Percentiles rank a stretch among this genome's conserved stretches.
Evolutionary conservation across 1,139 yeast species (phyloP).

Genomic region (Yamadazyma songkhlaensis): DNA sequence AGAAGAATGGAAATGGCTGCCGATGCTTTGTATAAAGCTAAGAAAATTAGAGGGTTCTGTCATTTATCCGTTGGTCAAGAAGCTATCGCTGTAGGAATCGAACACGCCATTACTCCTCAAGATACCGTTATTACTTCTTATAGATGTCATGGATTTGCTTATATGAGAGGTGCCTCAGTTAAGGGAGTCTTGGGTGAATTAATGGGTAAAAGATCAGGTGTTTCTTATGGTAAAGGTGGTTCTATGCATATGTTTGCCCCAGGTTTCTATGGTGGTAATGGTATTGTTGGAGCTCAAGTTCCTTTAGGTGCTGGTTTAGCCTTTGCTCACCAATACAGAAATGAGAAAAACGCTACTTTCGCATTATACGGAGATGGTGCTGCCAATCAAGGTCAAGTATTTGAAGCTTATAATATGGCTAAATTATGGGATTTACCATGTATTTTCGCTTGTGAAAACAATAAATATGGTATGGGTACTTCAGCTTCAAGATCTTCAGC

Average conservation of each 20-base stretch:
- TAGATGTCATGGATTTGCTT: constrained; percentile 98
- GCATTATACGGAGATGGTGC: constrained; percentile 98
- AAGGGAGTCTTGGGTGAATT: constrained; percentile 90
- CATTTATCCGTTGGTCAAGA: constrained; percentile 99
- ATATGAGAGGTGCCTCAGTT: constrained; percentile 92
- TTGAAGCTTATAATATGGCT: constrained; percentile 98
- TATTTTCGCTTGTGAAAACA: constrained; percentile 94
- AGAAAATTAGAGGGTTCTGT: constrained; percentile 98
- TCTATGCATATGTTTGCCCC: constrained; percentile 98
- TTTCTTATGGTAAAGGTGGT: constrained; percentile 97
- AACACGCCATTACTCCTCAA: constrained; percentile 79
- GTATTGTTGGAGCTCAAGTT: constrained; percentile 99
- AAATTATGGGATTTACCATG: constrained; percentile 97
- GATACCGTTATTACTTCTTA: constrained; percentile 95
- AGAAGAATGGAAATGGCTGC: constrained; percentile 99
- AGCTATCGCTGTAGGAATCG: constrained; percentile 98
- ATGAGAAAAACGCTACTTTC: constrained; percentile 79
- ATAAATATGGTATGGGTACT: constrained; percentile 99
- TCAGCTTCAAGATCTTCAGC: constrained; percentile 97
- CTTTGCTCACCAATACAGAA: constrained; percentile 92
- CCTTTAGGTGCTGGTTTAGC: constrained; percentile 98
- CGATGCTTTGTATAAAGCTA: constrained; percentile 96
- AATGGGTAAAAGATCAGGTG: constrained; percentile 96
- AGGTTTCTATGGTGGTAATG: constrained; percentile 98
- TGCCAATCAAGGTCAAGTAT: constrained; percentile 98